phyloP scores from a whole-genome alignment of 208 protist genomes.

The Acanthamoeba castellanii region DNA sequence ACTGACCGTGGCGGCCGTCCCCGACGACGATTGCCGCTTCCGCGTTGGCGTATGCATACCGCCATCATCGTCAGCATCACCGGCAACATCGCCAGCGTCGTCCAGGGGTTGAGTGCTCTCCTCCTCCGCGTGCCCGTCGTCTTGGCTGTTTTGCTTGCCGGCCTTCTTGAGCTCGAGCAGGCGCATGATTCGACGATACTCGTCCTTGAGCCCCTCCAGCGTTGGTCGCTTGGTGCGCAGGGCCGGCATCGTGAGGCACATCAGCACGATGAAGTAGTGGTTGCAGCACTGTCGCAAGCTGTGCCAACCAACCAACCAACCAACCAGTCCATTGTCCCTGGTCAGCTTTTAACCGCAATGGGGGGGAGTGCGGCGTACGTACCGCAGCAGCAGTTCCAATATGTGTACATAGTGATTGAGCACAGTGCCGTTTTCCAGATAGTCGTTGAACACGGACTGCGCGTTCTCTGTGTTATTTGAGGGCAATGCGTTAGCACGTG shows the following conservation, averaged over 20 bases:
- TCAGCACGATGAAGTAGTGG: conserved; percentile 82
- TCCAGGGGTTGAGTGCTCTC: neutral
- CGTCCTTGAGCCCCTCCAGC: conserved; percentile 11
- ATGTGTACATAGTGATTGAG: conserved; percentile 88
- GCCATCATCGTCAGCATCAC: neutral
- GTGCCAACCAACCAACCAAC: neutral
- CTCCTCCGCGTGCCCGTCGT: neutral
- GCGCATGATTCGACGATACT: conserved; percentile 52
- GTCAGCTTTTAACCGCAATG: neutral
- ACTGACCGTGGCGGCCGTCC: neutral
- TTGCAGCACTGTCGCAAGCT: conserved; percentile 88
- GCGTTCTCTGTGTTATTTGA: conserved; percentile 17
- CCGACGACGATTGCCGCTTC: neutral
- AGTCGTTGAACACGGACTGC: conserved; percentile 69
- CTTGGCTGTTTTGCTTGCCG: conserved; percentile 52
- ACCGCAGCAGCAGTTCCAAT: conserved; percentile 87
- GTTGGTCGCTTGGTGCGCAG: conserved; percentile 12
- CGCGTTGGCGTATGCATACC: neutral
- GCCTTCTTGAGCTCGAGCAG: conserved; percentile 57
- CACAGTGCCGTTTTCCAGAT: conserved; percentile 79
- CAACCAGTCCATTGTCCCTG: too few species aligned
- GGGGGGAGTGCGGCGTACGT: neutral
- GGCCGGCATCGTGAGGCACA: conserved; percentile 64
- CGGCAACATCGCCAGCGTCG: neutral
- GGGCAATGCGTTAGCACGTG: neutral